A percentile compares a stretch with the other conserved stretches of the same genome.
Evolutionary conservation across 371 early-diverging fungal species (phyloP).

Genomic region (Apophysomyces elegans): DNA sequence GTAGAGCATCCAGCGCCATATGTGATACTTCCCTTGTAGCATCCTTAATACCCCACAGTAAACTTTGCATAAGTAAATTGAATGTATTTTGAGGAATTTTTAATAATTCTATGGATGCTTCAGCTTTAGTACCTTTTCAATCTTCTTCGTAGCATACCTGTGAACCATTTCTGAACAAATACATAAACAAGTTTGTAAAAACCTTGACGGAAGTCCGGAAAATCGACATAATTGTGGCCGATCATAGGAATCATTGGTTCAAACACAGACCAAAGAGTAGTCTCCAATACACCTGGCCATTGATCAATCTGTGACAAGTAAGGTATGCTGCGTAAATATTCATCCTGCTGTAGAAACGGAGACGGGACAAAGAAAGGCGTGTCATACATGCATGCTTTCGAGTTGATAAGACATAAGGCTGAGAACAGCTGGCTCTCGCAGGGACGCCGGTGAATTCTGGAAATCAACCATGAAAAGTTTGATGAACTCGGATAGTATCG

Average conservation of each 20-base stretch:
- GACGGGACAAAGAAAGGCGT: constrained; percentile 15
- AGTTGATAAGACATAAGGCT: constrained; percentile 80
- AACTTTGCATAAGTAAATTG: constrained; percentile 80
- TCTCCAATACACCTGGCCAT: constrained; percentile 31
- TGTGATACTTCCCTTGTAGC: constrained; percentile 93
- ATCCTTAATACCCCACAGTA: constrained; percentile 97
- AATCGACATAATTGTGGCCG: constrained; percentile 90
- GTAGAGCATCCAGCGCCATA: constrained; percentile 76
- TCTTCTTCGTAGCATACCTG: constrained; percentile 37
- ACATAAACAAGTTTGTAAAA: constrained; percentile 86
- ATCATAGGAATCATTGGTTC: constrained; percentile 92
- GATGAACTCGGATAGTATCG: constrained; percentile 80
- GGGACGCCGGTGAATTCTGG: constrained; percentile 68
- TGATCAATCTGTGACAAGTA: constrained; percentile 10
- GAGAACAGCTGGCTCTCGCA: constrained; percentile 88
- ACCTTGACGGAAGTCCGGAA: constrained; percentile 90
- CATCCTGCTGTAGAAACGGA: neutral
- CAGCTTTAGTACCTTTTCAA: neutral
- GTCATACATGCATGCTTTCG: constrained; percentile 65
- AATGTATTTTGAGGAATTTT: constrained; percentile 72
- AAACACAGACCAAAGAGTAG: constrained; percentile 82
- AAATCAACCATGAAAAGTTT: constrained; percentile 85
- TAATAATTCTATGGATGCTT: constrained; percentile 64
- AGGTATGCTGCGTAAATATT: neutral
- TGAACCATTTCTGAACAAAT: constrained; percentile 80